phyloP scores from a whole-genome alignment of 208 protist species.

The Balamuthia mandrillaris region DNA sequence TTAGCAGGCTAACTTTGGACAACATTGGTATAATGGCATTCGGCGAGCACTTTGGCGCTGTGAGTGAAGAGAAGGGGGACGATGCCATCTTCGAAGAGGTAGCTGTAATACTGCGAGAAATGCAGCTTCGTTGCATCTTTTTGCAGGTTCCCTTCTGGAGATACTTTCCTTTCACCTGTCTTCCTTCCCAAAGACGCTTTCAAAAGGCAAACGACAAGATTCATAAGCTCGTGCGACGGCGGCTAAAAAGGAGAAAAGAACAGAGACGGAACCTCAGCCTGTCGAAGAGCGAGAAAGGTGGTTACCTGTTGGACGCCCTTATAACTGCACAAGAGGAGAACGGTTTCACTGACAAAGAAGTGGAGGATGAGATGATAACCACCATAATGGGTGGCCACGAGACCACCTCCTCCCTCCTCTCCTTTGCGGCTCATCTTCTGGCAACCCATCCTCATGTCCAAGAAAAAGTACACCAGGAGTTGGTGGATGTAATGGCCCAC shows the following conservation, averaged over 20 bases:
- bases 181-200: background rate
- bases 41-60: background rate
- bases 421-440: constrained; percentile 8
- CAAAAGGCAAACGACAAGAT: constrained; percentile 7
- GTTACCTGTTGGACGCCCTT: constrained; percentile 1
- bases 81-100: constrained; percentile 3
- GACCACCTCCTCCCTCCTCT: background rate
- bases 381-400: constrained; percentile 32
- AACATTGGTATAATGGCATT: constrained; percentile 27
- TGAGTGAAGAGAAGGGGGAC: background rate
- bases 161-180: constrained; percentile 5
- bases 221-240: background rate
- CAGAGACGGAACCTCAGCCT: background rate
- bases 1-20: background rate
- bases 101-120: background rate
- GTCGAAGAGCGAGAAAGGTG: background rate
- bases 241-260: background rate
- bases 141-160: constrained; percentile 3
- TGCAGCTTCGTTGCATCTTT: constrained; percentile 9
- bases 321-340: background rate
- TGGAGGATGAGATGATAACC: constrained; percentile 19
- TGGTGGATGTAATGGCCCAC: background rate
- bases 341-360: constrained; percentile 12
- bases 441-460: background rate
- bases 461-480: background rate